These are phyloP conservation scores for Ocimum tenuiflorum DNA, from an alignment of 257 asterid species.

Conservation along the genomic window DNA sequence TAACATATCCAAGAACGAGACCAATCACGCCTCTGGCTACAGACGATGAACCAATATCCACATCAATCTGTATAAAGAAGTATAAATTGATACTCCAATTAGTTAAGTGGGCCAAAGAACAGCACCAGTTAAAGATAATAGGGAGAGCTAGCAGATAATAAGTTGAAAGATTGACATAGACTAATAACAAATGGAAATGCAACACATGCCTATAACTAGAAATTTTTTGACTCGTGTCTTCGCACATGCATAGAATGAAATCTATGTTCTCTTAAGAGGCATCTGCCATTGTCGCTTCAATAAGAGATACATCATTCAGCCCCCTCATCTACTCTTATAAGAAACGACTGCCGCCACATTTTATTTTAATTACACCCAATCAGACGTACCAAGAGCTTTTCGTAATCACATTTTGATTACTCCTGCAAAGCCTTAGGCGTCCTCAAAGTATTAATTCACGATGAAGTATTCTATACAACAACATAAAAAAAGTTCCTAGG, in stretches of 20 bases:
- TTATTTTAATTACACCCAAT: not conserved
- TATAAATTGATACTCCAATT: not conserved
- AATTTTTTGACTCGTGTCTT: not conserved
- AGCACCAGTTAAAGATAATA: not conserved
- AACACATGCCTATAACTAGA: not conserved
- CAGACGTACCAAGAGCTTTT: not conserved
- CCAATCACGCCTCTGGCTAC: conserved; percentile 91
- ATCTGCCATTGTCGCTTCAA: not conserved
- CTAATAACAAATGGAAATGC: not conserved
- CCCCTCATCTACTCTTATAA: not conserved
- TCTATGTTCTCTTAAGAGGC: not conserved
- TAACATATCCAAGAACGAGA: conserved; percentile 87
- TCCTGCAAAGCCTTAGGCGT: not conserved
- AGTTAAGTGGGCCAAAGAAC: not conserved
- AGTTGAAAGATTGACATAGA: too few species aligned
- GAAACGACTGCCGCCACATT: not conserved
- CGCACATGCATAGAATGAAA: not conserved
- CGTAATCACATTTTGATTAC: not conserved
- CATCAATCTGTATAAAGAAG: conserved; percentile 66
- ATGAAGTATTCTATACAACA: not conserved
- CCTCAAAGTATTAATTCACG: not conserved
- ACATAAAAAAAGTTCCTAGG: too few species aligned
- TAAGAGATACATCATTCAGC: not conserved
- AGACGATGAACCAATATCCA: conserved; percentile 96
- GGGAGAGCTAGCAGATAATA: not conserved